Evolutionary conservation across 2,329 filamentous ascomycete genomes (phyloP).

Genomic region (Fusarium cicatricum): DNA sequence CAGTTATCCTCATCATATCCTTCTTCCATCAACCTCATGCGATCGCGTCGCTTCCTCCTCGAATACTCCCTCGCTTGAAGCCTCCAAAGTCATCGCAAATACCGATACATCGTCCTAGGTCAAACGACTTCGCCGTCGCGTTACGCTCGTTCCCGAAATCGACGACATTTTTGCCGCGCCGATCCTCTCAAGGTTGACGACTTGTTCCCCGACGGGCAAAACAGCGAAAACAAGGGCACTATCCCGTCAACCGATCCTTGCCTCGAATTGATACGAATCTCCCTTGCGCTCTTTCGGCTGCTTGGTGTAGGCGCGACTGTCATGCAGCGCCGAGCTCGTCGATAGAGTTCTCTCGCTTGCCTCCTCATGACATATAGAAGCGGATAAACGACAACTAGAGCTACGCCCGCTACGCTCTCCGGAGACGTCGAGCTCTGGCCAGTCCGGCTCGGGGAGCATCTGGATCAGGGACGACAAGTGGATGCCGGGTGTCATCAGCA

Average conservation of each 20-base stretch:
- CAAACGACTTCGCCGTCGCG: slow-evolving; percentile 13
- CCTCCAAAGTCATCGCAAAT: slow-evolving; percentile 4
- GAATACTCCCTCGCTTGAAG: slow-evolving; percentile 1
- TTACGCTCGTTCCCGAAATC: slow-evolving; percentile 11
- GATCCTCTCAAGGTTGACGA: neutral
- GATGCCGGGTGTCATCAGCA: slow-evolving; percentile 64
- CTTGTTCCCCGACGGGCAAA: neutral
- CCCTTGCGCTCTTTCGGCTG: slow-evolving; percentile 21
- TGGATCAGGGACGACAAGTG: slow-evolving; percentile 24
- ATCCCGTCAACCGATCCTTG: neutral
- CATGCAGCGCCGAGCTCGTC: slow-evolving; percentile 31
- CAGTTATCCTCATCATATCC: slow-evolving; percentile 17
- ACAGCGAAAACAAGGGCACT: neutral
- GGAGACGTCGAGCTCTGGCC: slow-evolving; percentile 24
- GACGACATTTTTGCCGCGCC: slow-evolving; percentile 15
- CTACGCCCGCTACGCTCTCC: slow-evolving; percentile 18
- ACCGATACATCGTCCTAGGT: neutral
- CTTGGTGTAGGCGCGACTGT: slow-evolving; percentile 34
- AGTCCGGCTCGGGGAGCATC: slow-evolving; percentile 19
- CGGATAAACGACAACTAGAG: slow-evolving; percentile 24
- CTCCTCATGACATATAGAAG: slow-evolving; percentile 30
- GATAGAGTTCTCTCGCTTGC: slow-evolving; percentile 19
- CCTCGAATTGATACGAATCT: slow-evolving; percentile 8
- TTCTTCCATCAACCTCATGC: slow-evolving; percentile 28
- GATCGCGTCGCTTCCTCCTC: slow-evolving; percentile 22